phyloP scores from a whole-genome alignment of 805 yeast genomes.

The Saturnispora serradocipensis region DNA sequence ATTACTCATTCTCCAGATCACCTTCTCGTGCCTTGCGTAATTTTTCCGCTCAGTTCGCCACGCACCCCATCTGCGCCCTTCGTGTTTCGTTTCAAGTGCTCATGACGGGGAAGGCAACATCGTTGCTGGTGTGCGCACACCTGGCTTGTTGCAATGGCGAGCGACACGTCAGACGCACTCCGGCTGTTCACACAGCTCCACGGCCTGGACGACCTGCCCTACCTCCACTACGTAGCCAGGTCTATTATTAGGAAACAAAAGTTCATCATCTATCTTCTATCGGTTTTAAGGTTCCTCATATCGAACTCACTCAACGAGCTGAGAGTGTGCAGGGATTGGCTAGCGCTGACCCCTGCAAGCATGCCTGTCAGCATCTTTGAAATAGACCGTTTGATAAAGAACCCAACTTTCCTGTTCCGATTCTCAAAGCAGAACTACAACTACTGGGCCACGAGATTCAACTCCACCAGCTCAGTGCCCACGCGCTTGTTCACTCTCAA shows the following conservation, averaged over 20 bases:
- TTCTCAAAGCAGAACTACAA: background rate
- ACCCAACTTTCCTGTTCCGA: background rate
- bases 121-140: background rate
- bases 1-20: background rate
- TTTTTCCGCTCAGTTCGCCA: background rate
- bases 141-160: background rate
- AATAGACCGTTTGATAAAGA: background rate
- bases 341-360: background rate
- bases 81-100: background rate
- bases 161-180: background rate
- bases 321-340: background rate
- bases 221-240: background rate
- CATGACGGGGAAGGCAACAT: background rate
- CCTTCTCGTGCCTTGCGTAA: background rate
- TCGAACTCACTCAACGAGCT: background rate
- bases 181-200: background rate
- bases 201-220: background rate
- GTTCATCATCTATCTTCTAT: constrained; percentile 2
- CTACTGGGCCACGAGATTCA: background rate
- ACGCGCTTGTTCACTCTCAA: background rate
- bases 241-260: background rate
- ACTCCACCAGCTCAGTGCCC: background rate
- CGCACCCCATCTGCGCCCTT: background rate
- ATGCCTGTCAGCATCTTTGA: background rate
- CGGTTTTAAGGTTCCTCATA: constrained; percentile 1